A percentile compares a stretch with the other conserved stretches of the same genome.
These are phyloP conservation scores for Colletotrichum plurivorum DNA, from an alignment of 2,329 filamentous ascomycete genomes.

Conservation along the genomic window DNA sequence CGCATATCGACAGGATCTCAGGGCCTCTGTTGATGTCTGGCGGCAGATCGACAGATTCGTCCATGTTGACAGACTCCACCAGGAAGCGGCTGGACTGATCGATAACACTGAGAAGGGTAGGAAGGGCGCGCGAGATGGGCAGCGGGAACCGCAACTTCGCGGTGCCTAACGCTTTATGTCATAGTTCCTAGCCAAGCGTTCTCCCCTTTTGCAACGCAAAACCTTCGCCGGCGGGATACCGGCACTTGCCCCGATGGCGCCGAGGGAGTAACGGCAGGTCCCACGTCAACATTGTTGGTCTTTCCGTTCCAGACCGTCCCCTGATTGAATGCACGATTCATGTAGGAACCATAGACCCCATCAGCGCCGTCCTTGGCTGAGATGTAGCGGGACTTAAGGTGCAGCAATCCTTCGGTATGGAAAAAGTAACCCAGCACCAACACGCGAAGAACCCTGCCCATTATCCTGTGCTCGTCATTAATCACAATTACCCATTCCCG, in stretches of 20 bases:
- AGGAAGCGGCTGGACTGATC: background rate
- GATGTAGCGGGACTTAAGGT: too few species aligned
- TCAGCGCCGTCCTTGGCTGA: too few species aligned
- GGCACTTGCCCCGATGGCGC: background rate
- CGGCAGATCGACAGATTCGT: conserved; percentile 21
- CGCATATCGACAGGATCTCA: conserved; percentile 48
- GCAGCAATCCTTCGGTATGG: background rate
- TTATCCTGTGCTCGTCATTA: background rate
- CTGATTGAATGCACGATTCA: too few species aligned
- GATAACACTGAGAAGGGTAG: background rate
- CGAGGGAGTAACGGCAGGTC: background rate
- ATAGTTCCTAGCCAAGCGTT: background rate
- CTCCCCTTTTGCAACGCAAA: background rate
- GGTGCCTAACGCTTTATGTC: conserved; percentile 1
- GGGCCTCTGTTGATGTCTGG: conserved; percentile 48
- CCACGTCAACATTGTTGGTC: too few species aligned
- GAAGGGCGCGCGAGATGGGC: background rate
- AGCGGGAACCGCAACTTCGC: background rate
- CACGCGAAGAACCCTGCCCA: conserved; percentile 1
- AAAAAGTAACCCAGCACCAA: background rate
- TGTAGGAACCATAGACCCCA: too few species aligned
- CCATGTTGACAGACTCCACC: background rate
- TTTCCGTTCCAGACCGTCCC: too few species aligned
- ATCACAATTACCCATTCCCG: background rate
- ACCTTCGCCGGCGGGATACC: too few species aligned